Base-by-base conservation (phyloP, 495 filamentous ascomycete genomes). In the Daldinia loculata region DNA sequence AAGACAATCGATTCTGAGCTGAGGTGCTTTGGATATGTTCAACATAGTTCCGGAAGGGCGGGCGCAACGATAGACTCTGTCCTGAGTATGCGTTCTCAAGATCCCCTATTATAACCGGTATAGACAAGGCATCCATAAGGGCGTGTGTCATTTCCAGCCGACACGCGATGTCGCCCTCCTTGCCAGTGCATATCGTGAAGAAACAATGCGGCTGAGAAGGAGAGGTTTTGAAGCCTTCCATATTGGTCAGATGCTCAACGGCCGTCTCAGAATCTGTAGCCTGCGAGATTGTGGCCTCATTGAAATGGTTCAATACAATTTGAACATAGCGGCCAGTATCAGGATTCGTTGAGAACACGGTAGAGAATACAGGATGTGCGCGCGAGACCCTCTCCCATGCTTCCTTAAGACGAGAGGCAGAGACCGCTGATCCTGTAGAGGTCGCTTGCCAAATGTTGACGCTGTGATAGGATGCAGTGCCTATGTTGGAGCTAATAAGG, bases 391-490 rank as follows among this genome's bases (percentile, higher is more conserved):
- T 41, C 15, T 17, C 39, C 39, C 39, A 41, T 41, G 39, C 39
- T 41, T 41, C 39, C 15, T 41, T 41, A 15, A 41, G 39, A 8
- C 39, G 15, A 41, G 39, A 41, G 6, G 39, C 15, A 41, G 39
- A 41, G 4, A 41, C 39, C 0, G 5, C 15, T 17, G 39, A 41
- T 15, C 39, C 39, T 17, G n/a, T 8, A 41, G 39, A 41, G 15
- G 39, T 41, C 5, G 39, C 19, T 24, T 27, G 19, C 48, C 48
- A 52, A 9, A 52, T 52, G 9, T 52, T 26, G 1, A 78, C 77
- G 24, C 89, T 83, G n/a, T 63, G 71, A 4, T 82, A 82, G 2
- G 84, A 72, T 59, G 80, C 11, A 51, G 39, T 27, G 58, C 58
- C 27, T 39, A 24, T 51, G 17, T 9, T 24, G 19, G 26, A 24